phyloP scores from a whole-genome alignment of 495 filamentous ascomycete genomes.

The Neurospora terricola region DNA sequence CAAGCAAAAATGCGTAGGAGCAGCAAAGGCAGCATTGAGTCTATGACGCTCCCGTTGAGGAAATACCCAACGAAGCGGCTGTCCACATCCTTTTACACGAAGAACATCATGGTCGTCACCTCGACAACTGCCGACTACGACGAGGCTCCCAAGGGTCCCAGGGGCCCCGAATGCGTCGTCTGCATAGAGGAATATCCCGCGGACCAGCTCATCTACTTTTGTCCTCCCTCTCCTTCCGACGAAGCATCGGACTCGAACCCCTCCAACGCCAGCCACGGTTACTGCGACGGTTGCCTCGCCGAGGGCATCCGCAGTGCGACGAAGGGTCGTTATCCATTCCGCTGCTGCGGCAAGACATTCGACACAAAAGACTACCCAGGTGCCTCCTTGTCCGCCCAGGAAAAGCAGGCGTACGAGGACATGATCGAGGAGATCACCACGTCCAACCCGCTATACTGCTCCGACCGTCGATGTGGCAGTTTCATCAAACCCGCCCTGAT shows the following conservation, averaged over 20 bases:
- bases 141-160: not conserved
- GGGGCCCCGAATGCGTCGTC: not conserved
- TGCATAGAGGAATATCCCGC: not conserved
- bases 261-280: not conserved
- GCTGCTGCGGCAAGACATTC: not conserved
- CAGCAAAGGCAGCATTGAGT: not conserved
- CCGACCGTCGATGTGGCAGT: not conserved
- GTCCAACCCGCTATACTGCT: slow-evolving; percentile 1
- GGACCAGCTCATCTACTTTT: not conserved
- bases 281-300: slow-evolving; percentile 1
- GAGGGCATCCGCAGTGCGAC: not conserved
- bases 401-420: not conserved
- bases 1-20: not conserved
- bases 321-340: not conserved
- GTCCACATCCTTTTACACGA: not conserved
- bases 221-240: not conserved
- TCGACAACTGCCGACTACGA: not conserved
- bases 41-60: not conserved
- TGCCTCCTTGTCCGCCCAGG: not conserved
- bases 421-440: not conserved
- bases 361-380: not conserved
- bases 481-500: not conserved
- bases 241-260: not conserved
- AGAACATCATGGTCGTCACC: not conserved
- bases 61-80: not conserved